Percentiles rank a stretch among this genome's conserved stretches.
phyloP scores from a whole-genome alignment of 345 rosid species.

The Murraya koenigii region DNA sequence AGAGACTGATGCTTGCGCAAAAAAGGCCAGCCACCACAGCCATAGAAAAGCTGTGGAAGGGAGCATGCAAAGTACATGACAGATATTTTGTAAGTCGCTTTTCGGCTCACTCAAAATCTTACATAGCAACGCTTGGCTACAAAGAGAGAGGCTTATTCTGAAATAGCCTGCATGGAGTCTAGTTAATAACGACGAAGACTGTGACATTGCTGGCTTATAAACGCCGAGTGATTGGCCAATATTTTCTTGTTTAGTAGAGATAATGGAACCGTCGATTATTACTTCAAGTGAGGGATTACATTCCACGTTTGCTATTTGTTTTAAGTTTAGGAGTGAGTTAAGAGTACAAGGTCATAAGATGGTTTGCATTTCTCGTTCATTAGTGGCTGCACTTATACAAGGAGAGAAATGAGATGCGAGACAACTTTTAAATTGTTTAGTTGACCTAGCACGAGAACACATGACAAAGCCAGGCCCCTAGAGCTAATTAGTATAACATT shows the following conservation, averaged over 20 bases:
- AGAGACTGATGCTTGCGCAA: slow-evolving; percentile 21
- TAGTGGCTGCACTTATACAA: neutral
- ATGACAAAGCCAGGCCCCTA: neutral
- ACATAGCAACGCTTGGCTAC: slow-evolving; percentile 43
- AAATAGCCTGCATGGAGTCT: slow-evolving; percentile 47
- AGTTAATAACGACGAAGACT: slow-evolving; percentile 30
- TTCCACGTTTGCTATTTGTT: slow-evolving; percentile 14
- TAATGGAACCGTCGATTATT: slow-evolving; percentile 4
- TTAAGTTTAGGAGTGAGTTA: neutral
- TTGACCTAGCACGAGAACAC: neutral
- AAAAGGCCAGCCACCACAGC: slow-evolving; percentile 36
- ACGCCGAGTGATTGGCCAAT: neutral
- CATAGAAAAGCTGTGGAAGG: slow-evolving; percentile 23
- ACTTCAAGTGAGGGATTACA: slow-evolving; percentile 11
- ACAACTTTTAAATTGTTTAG: neutral
- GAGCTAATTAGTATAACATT: neutral
- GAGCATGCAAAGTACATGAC: slow-evolving; percentile 9
- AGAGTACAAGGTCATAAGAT: neutral
- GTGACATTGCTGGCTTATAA: slow-evolving; percentile 3
- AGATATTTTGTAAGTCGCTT: slow-evolving; percentile 6
- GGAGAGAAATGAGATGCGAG: neutral
- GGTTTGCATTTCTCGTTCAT: neutral
- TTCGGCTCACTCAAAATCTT: slow-evolving; percentile 29
- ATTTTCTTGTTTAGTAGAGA: neutral
- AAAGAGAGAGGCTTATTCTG: slow-evolving; percentile 37